phyloP scores from a whole-genome alignment of 345 rosid genomes.

The Mangifera indica region DNA sequence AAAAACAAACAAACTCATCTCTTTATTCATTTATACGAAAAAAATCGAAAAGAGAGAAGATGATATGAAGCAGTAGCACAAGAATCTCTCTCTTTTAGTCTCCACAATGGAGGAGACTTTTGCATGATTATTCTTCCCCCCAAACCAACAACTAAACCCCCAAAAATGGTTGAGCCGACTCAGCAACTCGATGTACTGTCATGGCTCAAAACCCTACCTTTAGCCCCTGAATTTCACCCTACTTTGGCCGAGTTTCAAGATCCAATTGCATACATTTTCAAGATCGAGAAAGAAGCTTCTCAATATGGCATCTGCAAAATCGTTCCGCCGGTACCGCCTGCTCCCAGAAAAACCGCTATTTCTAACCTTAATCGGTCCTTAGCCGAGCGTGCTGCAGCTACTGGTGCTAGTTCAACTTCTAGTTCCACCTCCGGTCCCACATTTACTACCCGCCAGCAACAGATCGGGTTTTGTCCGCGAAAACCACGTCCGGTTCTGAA shows the following conservation, averaged over 20 bases:
- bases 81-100: constrained; percentile 12
- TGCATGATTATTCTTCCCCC: constrained; percentile 4
- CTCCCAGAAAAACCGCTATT: constrained; percentile 67
- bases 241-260: constrained; percentile 90
- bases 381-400: constrained; percentile 49
- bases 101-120: constrained; percentile 24
- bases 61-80: constrained; percentile 11
- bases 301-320: constrained; percentile 96
- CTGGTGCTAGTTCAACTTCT: constrained; percentile 18
- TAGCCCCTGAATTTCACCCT: constrained; percentile 93
- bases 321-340: constrained; percentile 73
- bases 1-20: constrained; percentile 1
- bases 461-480: constrained; percentile 99
- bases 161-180: constrained; percentile 17
- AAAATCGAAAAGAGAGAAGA: constrained; percentile 9
- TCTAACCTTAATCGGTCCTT: constrained; percentile 81
- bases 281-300: constrained; percentile 95
- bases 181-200: constrained; percentile 70
- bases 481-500: constrained; percentile 85
- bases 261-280: constrained; percentile 97
- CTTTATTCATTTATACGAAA: constrained; percentile 8
- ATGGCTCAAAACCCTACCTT: constrained; percentile 86
- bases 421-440: constrained; percentile 58
- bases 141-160: not conserved
- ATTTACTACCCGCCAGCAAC: constrained; percentile 98